Percentiles rank a stretch among this genome's conserved stretches.
Conservation (phyloP, 2,329 filamentous ascomycete species). For the Grosmannia clavigera region DNA sequence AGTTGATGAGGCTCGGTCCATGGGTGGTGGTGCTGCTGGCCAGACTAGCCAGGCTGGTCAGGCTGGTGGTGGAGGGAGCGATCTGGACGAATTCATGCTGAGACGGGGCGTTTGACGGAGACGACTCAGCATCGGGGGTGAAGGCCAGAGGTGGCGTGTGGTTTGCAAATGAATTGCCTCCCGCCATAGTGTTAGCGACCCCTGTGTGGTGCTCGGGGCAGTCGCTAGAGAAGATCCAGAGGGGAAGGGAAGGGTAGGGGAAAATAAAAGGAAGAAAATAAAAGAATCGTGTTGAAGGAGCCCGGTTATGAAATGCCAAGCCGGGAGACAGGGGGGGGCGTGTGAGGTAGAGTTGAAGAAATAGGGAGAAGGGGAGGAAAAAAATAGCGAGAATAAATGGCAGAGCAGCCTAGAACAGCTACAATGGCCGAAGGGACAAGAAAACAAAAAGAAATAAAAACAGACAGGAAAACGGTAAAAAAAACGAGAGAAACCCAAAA, state of each 20-base stretch:
- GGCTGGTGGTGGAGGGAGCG: not conserved
- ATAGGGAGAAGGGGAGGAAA: not conserved
- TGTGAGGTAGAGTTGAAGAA: not conserved
- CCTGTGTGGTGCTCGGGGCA: not conserved
- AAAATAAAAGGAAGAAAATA: not conserved
- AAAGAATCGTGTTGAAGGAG: not conserved
- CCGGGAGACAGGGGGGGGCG: not conserved
- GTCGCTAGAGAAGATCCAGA: not conserved
- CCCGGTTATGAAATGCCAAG: not conserved
- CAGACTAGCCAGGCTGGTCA: not conserved
- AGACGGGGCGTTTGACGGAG: conserved; percentile 3
- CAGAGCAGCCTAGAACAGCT: not conserved
- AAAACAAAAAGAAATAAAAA: not conserved
- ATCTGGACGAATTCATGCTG: conserved; percentile 1
- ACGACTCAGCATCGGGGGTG: conserved; percentile 9
- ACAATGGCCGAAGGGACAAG: not conserved
- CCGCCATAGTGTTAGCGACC: not conserved
- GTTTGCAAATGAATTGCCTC: not conserved
- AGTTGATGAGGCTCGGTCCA: not conserved
- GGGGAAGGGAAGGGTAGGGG: not conserved
- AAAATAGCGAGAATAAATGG: not conserved
- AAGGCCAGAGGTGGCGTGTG: conserved; percentile 1
- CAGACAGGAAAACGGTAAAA: not conserved
- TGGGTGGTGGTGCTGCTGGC: not conserved
- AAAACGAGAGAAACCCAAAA: not conserved